Evolutionary conservation across 192 early-diverging fungal genomes (phyloP), one percentile per base, ranked within the genome.

Genomic region (Globomyces pollinis-pini): DNA sequence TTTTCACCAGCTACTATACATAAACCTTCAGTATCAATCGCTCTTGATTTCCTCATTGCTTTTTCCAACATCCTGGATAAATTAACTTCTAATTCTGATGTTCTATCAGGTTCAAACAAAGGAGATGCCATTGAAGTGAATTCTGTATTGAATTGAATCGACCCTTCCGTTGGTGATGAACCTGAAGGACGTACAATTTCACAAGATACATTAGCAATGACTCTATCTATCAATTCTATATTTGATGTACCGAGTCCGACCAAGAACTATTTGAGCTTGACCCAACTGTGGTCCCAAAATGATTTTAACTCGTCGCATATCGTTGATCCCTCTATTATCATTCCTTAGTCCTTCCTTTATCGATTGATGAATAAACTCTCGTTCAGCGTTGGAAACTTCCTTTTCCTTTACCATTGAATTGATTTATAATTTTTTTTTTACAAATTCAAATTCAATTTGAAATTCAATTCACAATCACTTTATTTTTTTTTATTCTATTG

Each of bases 1-100:
- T 96, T 94, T 67, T 93, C 88, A 23, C 93, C 93, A 11, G 93
- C 87, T 55, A 98, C 68, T 51, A 99, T 95, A 62, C 96, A 99
- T 51, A 99, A 69, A 34, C 93, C 92, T 68, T 99, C 96, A 4
- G 91, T 88, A 68, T 99, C 96, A 56, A 99, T 74, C 16, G 93
- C 93, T 31, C 89, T 75, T 52, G 82, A 85, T 59, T 85, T 76
- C 56, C 82, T 77, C 66, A 99, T 69, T 1, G 90, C 83, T 57
- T 90, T 91, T 59, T 99, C 96, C 30, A 99, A 70, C 63, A 93
- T 73, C 18, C 93, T 84, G 32, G 79, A 84, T 18, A 98, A 74
- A 18, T 88, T 68, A 1, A 98, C 84, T 62, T 97, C 94, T 54
- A 91, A 84, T 29, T 89, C 86, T 7, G 87, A 82, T 50, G 77